phyloP scores from a whole-genome alignment of 768 basidiomycete species.

The Pulveroboletus sp. region DNA sequence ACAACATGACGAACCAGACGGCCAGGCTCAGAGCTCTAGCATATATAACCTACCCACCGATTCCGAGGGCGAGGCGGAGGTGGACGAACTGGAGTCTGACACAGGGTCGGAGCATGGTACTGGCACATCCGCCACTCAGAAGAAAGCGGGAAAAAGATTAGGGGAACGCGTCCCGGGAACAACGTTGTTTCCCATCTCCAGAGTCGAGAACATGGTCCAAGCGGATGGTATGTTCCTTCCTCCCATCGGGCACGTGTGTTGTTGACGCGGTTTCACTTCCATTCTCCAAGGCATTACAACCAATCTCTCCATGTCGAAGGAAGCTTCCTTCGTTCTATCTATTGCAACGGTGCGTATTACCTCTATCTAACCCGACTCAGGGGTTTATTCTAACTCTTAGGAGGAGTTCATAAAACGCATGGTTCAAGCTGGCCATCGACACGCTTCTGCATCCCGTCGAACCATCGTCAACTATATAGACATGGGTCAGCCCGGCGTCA shows the following conservation, averaged over 20 bases:
- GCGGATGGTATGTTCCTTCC: conserved; percentile 56
- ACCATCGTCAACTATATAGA: conserved; percentile 63
- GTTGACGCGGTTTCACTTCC: conserved; percentile 14
- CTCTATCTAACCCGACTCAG: conserved; percentile 4
- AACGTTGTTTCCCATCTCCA: conserved; percentile 58
- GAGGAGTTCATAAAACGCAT: conserved; percentile 84
- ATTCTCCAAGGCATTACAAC: conserved; percentile 48
- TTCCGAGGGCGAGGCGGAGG: conserved; percentile 31
- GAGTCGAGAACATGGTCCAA: conserved; percentile 73
- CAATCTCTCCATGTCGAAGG: conserved; percentile 65
- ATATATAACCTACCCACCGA: conserved; percentile 32
- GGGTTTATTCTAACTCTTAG: conserved; percentile 35
- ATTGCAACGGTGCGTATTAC: conserved; percentile 59
- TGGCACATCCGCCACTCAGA: conserved; percentile 23
- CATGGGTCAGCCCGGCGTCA: conserved; percentile 51
- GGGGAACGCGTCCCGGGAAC: conserved; percentile 57
- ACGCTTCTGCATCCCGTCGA: conserved; percentile 56
- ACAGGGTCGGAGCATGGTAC: conserved; percentile 28
- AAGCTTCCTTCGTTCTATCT: conserved; percentile 69
- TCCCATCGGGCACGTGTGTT: conserved; percentile 3
- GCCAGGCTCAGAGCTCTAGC: conserved; percentile 20
- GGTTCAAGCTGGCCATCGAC: conserved; percentile 61
- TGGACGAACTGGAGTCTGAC: conserved; percentile 33
- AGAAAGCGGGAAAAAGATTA: conserved; percentile 25
- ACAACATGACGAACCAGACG: conserved; percentile 22